Evolutionary conservation across 2,329 filamentous ascomycete genomes (phyloP), one percentile per base, ranked within the genome.

Genomic region (Chaetomium olivaceum): DNA sequence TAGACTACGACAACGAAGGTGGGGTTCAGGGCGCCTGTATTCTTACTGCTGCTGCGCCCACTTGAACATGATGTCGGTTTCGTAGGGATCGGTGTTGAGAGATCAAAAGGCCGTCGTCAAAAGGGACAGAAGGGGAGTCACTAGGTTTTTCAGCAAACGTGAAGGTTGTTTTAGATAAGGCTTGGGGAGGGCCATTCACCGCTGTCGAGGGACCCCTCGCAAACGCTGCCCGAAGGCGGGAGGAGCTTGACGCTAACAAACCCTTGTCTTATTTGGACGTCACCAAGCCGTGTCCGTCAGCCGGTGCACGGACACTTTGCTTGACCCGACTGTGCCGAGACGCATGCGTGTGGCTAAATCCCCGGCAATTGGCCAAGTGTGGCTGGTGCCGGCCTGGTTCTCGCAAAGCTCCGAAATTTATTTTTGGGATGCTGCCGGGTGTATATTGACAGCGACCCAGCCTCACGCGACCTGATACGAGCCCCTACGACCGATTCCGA

Each of bases 31-130:
- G 54, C 27, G 54, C 8, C 19, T 25, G 23, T 48, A 68, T 56
- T 70, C 91, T 80, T 83, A 95, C 92, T 90, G 88, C 80, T 94
- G 90, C 82, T 96, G 95, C 73, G 93, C 89, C 93, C 93, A 97
- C 83, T 92, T 95, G 83, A 96, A 93, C 89, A 92, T 95, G 79
- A 76, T 85, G 77, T 70, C 2, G 43, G 23, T 39, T 66, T 36
- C 14, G 33, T 12, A 23, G 55, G 55, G 61, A 51, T 19, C 23
- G 43, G 23, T 48, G 19, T 29, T 19, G 19, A 16, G 33, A 31
- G n/a, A 4, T 21, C 27, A 21, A 23, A 48, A 62, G n/a, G 59
- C 33, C n/a, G 54, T 61, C 50, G 33, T 43, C 39, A 19, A 39
- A 39, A 58, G 16, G 31, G 55, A 59, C 21, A 56, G 52, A 39